Conservation (phyloP, 768 basidiomycete genomes). For the Naganishia vishniacii region DNA sequence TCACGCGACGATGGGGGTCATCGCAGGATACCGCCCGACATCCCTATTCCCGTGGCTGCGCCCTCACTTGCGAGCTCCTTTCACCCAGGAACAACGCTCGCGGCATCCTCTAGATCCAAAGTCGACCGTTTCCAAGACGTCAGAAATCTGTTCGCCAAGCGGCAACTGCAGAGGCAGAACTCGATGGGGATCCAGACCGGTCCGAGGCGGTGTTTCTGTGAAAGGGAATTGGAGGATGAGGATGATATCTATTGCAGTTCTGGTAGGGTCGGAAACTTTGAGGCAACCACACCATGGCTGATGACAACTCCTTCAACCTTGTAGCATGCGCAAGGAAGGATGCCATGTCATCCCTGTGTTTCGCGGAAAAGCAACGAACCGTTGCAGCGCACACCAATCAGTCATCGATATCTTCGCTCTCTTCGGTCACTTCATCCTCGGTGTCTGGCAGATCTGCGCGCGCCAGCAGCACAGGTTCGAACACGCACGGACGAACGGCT, state of each 20-base stretch:
- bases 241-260: conserved; percentile 43
- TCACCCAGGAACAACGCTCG: conserved; percentile 14
- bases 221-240: conserved; percentile 30
- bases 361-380: conserved; percentile 31
- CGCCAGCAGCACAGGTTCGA: not conserved
- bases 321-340: conserved; percentile 44
- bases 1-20: no score
- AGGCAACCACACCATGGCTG: no score
- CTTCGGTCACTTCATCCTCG: conserved; percentile 19
- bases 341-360: conserved; percentile 46
- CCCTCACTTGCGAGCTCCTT: conserved; percentile 3
- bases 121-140: conserved; percentile 18
- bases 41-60: not conserved
- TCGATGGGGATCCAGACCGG: not conserved
- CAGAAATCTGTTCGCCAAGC: conserved; percentile 9
- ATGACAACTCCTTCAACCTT: not conserved
- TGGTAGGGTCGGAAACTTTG: conserved; percentile 32
- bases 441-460: not conserved
- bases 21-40: not conserved
- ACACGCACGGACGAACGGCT: conserved; percentile 2
- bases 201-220: conserved; percentile 36
- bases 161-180: conserved; percentile 7
- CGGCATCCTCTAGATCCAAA: not conserved
- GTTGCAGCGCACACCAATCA: not conserved
- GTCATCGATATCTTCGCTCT: conserved; percentile 23